These are phyloP conservation scores for Agapanthus africanus DNA, from an alignment of 106 monocot species.

Conservation along the genomic window DNA sequence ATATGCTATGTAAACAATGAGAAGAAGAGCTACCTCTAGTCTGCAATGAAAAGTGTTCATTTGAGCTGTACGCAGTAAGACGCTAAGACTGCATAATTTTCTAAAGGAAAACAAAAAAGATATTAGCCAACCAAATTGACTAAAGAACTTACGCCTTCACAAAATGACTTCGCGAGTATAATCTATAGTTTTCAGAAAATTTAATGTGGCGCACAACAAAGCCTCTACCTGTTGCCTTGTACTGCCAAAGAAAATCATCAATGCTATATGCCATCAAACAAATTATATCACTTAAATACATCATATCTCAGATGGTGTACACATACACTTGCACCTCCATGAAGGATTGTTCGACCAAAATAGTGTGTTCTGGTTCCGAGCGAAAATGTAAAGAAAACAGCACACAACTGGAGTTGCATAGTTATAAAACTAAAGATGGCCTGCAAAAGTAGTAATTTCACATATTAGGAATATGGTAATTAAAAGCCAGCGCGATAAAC, in stretches of 20 bases:
- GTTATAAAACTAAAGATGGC: conserved; percentile 87
- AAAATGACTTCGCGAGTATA: conserved; percentile 93
- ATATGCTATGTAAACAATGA: conserved; percentile 89
- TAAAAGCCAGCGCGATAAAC: background rate
- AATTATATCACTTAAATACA: background rate
- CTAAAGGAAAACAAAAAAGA: background rate
- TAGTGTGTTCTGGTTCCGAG: conserved; percentile 96
- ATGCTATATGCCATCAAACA: conserved; percentile 3
- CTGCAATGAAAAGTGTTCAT: too few species aligned
- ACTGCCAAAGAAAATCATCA: conserved; percentile 38
- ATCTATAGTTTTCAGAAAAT: conserved; percentile 90
- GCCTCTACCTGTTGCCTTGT: conserved; percentile 94
- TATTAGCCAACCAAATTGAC: background rate
- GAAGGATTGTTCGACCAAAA: conserved; percentile 96
- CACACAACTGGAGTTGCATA: conserved; percentile 87
- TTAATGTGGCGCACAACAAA: conserved; percentile 93
- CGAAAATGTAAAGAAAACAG: conserved; percentile 98
- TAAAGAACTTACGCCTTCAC: conserved; percentile 78
- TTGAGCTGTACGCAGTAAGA: background rate
- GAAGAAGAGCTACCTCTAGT: conserved; percentile 82
- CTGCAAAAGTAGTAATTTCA: too few species aligned
- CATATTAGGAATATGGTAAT: too few species aligned
- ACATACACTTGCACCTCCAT: conserved; percentile 92
- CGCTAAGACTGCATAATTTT: background rate
- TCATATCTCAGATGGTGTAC: background rate